Evolutionary conservation across 2,329 filamentous ascomycete genomes (phyloP), one percentile per base, ranked within the genome.

Genomic region (Chaetothyriales sp.): DNA sequence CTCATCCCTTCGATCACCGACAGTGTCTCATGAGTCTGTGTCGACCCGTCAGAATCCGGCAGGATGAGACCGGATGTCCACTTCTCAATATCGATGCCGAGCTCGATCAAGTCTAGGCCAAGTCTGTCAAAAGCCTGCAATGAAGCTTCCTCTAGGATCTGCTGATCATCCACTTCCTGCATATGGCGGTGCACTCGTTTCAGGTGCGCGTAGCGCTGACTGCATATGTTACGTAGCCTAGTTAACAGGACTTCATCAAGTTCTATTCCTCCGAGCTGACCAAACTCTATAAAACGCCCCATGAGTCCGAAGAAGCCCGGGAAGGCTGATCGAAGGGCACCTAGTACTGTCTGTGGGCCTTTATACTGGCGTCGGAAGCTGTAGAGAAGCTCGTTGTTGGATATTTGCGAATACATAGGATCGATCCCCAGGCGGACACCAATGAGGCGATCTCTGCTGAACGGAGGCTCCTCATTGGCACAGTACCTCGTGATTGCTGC

Each of bases 401-500:
- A 6, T 9, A 25, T 20, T 20, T 18, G 13, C 37, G 18, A 22
- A 20, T 43, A 15, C 44, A 10, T 13, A 10, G 18, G 18, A 19
- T 29, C 20, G 9, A 18, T 28, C 8, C 22, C 40, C 48, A 29
- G 51, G 20, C 55, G 33, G 45, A 53, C 48, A n/a, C 54, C 20
- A 28, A 33, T 25, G 6, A 53, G 28, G 57, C 53, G 37, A 44
- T 47, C 33, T 56, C 54, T 10, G 51, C 55, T 19, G 51, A 22
- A 44, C 51, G 53, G 22, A 56, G 49, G 45, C 54, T 51, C 51
- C 51, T 53, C 4, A 55, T 47, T 5, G 49, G 46, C 19, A 55
- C 33, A 37, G 45, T 51, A 33, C 49, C 44, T 18, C 19, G 13
- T 44, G 33, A 29, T 19, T 43, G 51, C 54, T 43, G 52, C 51